These are phyloP conservation scores for Aspergillus asperescens DNA, from an alignment of 495 filamentous ascomycete genomes.

Conservation along the genomic window DNA sequence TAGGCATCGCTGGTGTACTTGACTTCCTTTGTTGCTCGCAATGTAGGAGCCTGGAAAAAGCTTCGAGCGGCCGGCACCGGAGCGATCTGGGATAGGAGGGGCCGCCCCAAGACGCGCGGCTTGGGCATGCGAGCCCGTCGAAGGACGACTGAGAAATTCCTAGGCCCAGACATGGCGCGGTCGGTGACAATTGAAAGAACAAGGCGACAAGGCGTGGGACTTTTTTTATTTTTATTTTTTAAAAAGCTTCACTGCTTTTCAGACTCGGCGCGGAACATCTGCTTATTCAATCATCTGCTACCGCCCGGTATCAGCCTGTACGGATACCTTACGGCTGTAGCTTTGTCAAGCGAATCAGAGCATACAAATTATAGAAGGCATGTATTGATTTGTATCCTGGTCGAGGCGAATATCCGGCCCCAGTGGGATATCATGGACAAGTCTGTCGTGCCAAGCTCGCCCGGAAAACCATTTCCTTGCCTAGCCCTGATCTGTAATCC, in stretches of 20 bases:
- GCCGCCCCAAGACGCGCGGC: constrained; percentile 25
- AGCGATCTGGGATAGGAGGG: constrained; percentile 20
- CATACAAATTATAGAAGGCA: not conserved
- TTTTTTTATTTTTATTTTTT: not conserved
- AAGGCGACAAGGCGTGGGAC: not conserved
- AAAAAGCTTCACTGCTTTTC: constrained; percentile 7
- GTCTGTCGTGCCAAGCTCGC: too few species aligned
- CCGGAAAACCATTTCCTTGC: too few species aligned
- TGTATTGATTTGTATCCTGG: not conserved
- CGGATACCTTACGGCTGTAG: not conserved
- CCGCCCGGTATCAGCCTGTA: constrained; percentile 2
- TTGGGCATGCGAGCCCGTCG: constrained; percentile 39
- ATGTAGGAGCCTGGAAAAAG: constrained; percentile 33
- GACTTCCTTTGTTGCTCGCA: constrained; percentile 45
- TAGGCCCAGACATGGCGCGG: constrained; percentile 35
- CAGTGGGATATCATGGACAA: too few species aligned
- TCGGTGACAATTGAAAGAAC: not conserved
- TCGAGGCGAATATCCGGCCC: not conserved
- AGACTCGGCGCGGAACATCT: not conserved
- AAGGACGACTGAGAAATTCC: constrained; percentile 35
- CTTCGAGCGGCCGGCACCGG: constrained; percentile 23
- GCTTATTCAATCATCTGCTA: constrained; percentile 3
- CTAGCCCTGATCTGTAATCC: too few species aligned
- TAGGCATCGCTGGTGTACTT: constrained; percentile 80
- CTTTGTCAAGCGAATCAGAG: not conserved